These are phyloP conservation scores for Pseudocercospora macadamiae DNA, from an alignment of 2,329 filamentous ascomycete species.

Conservation along the genomic window DNA sequence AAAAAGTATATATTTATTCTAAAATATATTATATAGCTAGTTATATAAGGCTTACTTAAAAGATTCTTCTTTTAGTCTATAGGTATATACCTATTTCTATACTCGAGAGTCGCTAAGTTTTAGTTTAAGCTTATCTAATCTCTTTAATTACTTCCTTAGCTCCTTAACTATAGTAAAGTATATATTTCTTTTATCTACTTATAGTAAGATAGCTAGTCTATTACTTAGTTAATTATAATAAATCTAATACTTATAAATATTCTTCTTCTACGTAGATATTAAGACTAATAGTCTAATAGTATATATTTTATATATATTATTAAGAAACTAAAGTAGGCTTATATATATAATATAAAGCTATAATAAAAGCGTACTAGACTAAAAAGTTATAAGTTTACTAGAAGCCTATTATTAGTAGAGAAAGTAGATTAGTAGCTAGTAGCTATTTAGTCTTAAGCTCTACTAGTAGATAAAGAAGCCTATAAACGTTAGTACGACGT, in stretches of 20 bases:
- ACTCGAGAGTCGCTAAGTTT: neutral
- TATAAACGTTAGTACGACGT: neutral
- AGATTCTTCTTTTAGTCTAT: neutral
- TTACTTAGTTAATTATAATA: neutral
- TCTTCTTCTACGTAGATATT: neutral
- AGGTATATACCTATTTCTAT: neutral
- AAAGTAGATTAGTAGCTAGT: neutral
- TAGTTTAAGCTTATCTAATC: neutral
- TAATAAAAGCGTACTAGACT: neutral
- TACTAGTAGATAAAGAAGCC: neutral
- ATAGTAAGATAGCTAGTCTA: neutral
- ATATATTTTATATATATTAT: neutral
- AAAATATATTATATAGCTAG: neutral
- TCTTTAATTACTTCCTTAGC: neutral
- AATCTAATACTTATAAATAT: neutral
- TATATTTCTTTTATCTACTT: neutral
- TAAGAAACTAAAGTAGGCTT: neutral
- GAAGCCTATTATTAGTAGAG: neutral
- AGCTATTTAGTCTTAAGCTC: neutral
- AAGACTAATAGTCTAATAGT: neutral
- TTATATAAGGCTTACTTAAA: neutral
- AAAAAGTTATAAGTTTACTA: neutral
- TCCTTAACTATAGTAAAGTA: neutral
- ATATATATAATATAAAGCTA: neutral
- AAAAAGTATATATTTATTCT: neutral